Base-by-base conservation (phyloP, 2,329 filamentous ascomycete species). In the Fusarium tupiense region DNA sequence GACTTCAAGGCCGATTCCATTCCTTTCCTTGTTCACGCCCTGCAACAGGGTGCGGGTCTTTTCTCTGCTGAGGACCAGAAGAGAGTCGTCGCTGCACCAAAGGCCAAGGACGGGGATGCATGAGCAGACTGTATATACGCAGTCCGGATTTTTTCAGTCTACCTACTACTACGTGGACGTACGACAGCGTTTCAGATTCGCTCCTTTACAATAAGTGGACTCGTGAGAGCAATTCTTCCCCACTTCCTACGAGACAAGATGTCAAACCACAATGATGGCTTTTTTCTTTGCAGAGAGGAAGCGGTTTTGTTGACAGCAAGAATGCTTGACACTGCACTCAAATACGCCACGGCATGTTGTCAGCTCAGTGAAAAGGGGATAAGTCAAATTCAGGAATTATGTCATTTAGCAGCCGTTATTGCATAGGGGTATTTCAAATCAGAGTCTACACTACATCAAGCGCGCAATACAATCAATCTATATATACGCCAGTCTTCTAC, bases 1-100 rank as follows among this genome's bases (percentile, higher is more conserved):
- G 93, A 95, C 82, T 95, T 94, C 83, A 91, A 90, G 79, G 85
- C 85, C 67, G 90, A 90, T 59, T 88, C 89, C 8, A 86, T 94
- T 37, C 85, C 87, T 10, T 87, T 94, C 78, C 86, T 95, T 47
- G 87, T 95, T 40, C 85, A 89, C 76, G 91, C 92, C 8, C 81
- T 95, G 74, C 89, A 90, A 83, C 92, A 94, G 78, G 93, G 93
- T 1, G 88, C 88, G 8, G 84, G 83, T 11, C 87, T 91, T 69
- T 94, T 93, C 79, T 85, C 86, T 17, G 75, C 79, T 2, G 72
- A 78, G 19, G 84, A 87, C 47, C 82, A 85, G 78, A 75, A 76
- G 46, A 76, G 81, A 29, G 71, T 79, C 43, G 63, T 77, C 14
- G 52, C 61, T 63, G 67, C 56, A 43, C 61, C 71, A 14, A 72